phyloP scores from a whole-genome alignment of 2,329 filamentous ascomycete genomes.

The Pyrenochaeta sp. region DNA sequence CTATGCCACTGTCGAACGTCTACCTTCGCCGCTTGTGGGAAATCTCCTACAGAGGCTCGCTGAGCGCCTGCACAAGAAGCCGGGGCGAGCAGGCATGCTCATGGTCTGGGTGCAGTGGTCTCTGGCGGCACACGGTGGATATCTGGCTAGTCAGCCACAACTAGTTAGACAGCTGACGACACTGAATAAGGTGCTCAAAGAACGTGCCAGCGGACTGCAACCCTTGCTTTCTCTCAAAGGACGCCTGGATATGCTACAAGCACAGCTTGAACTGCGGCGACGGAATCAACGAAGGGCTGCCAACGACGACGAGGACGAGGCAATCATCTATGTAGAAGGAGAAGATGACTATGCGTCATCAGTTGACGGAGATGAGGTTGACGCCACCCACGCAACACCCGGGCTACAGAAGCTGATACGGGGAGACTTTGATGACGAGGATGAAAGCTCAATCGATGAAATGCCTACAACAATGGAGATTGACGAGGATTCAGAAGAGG shows the following conservation, averaged over 20 bases:
- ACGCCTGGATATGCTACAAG: constrained; percentile 91
- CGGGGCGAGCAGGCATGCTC: constrained; percentile 86
- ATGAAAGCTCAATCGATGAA: constrained; percentile 63
- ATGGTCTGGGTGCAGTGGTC: constrained; percentile 98
- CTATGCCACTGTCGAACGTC: constrained; percentile 85
- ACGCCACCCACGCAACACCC: constrained; percentile 22
- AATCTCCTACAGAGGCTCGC: constrained; percentile 83
- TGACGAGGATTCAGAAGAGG: constrained; percentile 57
- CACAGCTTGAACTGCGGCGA: constrained; percentile 83
- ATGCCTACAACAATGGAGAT: constrained; percentile 61
- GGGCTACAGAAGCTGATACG: constrained; percentile 33
- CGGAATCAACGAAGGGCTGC: constrained; percentile 69
- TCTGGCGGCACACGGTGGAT: constrained; percentile 88
- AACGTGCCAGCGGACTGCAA: constrained; percentile 82
- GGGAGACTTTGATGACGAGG: constrained; percentile 38
- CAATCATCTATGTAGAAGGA: constrained; percentile 87
- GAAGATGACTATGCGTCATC: constrained; percentile 68
- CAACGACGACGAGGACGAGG: constrained; percentile 71
- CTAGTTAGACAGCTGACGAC: constrained; percentile 79
- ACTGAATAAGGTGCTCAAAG: constrained; percentile 85
- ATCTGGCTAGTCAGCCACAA: constrained; percentile 85
- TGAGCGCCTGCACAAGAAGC: constrained; percentile 83
- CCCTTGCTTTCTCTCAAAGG: constrained; percentile 89
- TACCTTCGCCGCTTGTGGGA: constrained; percentile 85
- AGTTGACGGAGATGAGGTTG: constrained; percentile 55